A percentile compares a stretch with the other conserved stretches of the same genome.
Conservation (phyloP, 371 early-diverging fungal genomes). For the Mortierella sp. region DNA sequence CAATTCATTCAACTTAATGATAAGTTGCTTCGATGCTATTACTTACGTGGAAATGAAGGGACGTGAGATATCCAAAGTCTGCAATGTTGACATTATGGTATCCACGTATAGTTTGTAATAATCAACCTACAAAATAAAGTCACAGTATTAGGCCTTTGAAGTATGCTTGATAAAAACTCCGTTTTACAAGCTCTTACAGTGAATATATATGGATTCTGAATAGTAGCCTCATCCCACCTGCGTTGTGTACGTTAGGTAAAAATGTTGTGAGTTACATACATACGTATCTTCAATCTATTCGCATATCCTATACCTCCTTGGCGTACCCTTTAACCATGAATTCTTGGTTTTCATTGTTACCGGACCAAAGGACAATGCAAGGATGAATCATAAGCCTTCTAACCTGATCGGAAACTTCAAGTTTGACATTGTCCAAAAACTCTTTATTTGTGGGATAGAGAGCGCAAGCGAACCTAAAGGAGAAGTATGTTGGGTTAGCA, state of each 20-base stretch:
- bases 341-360: conserved; percentile 69
- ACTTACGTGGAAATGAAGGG: conserved; percentile 44
- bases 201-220: conserved; percentile 42
- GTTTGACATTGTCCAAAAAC: conserved; percentile 59
- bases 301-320: neutral
- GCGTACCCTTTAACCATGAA: conserved; percentile 52
- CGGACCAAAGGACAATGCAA: conserved; percentile 61
- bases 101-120: conserved; percentile 44
- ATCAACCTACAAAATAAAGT: conserved; percentile 18
- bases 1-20: neutral
- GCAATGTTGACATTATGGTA: conserved; percentile 28
- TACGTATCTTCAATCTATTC: neutral
- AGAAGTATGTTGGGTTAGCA: neutral
- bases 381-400: conserved; percentile 57
- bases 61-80: conserved; percentile 22
- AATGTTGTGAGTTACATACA: neutral
- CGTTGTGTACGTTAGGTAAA: neutral
- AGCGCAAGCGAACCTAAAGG: conserved; percentile 63
- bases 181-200: conserved; percentile 14
- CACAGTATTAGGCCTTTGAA: neutral
- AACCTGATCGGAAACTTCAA: conserved; percentile 57
- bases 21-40: too few relatives aligned
- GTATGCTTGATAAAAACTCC: neutral
- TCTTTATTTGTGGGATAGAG: conserved; percentile 59
- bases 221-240: conserved; percentile 43